These are phyloP conservation scores for Beauveria rudraprayagi DNA, from an alignment of 2,329 filamentous ascomycete species.

Conservation along the genomic window DNA sequence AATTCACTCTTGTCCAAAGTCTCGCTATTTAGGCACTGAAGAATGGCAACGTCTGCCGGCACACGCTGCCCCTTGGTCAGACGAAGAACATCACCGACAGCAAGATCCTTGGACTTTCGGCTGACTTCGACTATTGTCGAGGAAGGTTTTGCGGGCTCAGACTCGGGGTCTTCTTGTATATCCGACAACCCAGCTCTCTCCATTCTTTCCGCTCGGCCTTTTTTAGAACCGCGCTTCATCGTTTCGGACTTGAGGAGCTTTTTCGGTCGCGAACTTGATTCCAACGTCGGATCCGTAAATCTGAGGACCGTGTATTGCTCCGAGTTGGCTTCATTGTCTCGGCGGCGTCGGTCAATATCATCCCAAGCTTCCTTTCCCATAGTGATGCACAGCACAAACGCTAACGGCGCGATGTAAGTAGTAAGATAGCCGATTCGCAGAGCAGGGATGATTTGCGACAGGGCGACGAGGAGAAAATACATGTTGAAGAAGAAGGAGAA, in stretches of 20 bases:
- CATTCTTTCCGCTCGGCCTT: constrained; percentile 22
- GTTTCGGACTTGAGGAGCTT: constrained; percentile 37
- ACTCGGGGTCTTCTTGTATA: constrained; percentile 62
- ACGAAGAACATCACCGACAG: constrained; percentile 92
- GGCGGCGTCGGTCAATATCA: constrained; percentile 75
- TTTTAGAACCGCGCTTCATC: constrained; percentile 23
- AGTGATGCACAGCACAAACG: constrained; percentile 85
- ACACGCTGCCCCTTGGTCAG: constrained; percentile 86
- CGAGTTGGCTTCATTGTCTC: constrained; percentile 90
- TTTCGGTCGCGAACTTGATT: constrained; percentile 30
- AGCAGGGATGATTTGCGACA: constrained; percentile 86
- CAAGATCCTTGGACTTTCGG: constrained; percentile 80
- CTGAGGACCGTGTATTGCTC: constrained; percentile 75
- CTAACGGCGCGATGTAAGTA: constrained; percentile 87
- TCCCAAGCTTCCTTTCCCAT: constrained; percentile 94
- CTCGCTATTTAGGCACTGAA: constrained; percentile 69
- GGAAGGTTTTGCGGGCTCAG: constrained; percentile 38
- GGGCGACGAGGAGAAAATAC: constrained; percentile 91
- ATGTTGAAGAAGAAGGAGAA: constrained; percentile 99
- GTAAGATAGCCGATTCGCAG: constrained; percentile 89
- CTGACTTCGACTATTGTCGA: constrained; percentile 56
- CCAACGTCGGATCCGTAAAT: constrained; percentile 51
- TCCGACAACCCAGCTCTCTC: constrained; percentile 44
- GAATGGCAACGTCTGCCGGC: constrained; percentile 85
- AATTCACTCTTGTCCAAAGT: constrained; percentile 25